Conservation (phyloP, 768 basidiomycete species). For the Suillus decipiens region DNA sequence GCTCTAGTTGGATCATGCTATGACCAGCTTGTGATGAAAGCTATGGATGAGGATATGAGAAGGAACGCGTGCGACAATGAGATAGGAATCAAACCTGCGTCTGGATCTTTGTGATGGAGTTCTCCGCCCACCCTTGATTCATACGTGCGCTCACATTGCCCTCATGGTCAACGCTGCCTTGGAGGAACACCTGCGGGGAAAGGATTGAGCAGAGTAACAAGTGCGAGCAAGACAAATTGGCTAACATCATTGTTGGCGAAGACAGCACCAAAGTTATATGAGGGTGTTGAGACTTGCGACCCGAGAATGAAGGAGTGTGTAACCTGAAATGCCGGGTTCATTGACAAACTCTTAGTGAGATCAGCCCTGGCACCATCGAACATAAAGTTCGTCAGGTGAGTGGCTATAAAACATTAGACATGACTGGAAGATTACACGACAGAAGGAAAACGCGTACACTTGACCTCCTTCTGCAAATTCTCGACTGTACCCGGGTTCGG, state of each 20-base stretch:
- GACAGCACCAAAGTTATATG: conserved; percentile 93
- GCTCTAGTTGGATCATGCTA: conserved; percentile 92
- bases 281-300: conserved; percentile 78
- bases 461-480: conserved; percentile 91
- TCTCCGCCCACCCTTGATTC: conserved; percentile 85
- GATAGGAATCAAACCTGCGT: conserved; percentile 61
- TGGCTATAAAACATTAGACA: conserved; percentile 50
- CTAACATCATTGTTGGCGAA: conserved; percentile 82
- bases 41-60: conserved; percentile 41
- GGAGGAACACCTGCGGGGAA: conserved; percentile 74
- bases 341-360: conserved; percentile 88
- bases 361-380: conserved; percentile 98
- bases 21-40: conserved; percentile 76
- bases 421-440: conserved; percentile 11
- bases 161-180: conserved; percentile 93
- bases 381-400: conserved; percentile 90
- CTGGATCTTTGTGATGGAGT: conserved; percentile 82
- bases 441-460: conserved; percentile 51
- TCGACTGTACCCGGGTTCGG: conserved; percentile 93
- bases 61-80: neutral
- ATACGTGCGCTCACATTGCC: conserved; percentile 86
- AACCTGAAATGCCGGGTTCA: conserved; percentile 96
- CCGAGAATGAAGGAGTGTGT: conserved; percentile 95
- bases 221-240: conserved; percentile 7
- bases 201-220: conserved; percentile 28